Evolutionary conservation across 2,329 filamentous ascomycete species (phyloP).

Genomic region (Fusarium hainanense): DNA sequence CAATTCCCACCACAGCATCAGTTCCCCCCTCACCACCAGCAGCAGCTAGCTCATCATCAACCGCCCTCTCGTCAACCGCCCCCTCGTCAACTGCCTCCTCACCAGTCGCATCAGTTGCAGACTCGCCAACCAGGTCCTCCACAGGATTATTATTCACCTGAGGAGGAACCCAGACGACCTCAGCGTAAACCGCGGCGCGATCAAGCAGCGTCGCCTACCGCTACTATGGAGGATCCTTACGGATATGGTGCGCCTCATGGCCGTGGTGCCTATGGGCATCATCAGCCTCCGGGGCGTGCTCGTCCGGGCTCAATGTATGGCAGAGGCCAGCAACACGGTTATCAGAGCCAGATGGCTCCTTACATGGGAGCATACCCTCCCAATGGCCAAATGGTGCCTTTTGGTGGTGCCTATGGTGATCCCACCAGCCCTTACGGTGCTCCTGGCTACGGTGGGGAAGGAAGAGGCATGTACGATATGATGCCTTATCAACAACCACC

Average conservation of each 20-base stretch:
- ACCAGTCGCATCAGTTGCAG: conserved; percentile 51
- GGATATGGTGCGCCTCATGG: conserved; percentile 65
- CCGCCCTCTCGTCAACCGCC: conserved; percentile 45
- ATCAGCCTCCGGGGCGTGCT: conserved; percentile 20
- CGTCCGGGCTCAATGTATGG: conserved; percentile 46
- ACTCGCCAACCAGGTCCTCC: conserved; percentile 51
- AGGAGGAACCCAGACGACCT: conserved; percentile 32
- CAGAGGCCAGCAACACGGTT: conserved; percentile 51
- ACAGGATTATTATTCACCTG: conserved; percentile 46
- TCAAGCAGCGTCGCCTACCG: conserved; percentile 53
- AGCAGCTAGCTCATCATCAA: conserved; percentile 48
- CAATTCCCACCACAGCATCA: conserved; percentile 50
- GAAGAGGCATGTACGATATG: conserved; percentile 59
- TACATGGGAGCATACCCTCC: conserved; percentile 54
- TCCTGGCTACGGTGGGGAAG: conserved; percentile 54
- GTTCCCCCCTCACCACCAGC: conserved; percentile 50
- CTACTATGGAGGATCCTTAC: conserved; percentile 73
- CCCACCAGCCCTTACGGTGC: conserved; percentile 56
- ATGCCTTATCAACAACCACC: conserved; percentile 59
- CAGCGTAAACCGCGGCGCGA: conserved; percentile 41
- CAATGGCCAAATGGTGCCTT: conserved; percentile 61
- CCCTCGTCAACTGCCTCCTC: conserved; percentile 50
- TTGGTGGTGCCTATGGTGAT: conserved; percentile 45
- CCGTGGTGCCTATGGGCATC: conserved; percentile 47
- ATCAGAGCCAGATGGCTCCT: conserved; percentile 60